These are phyloP conservation scores for Leccinum boreale DNA, from an alignment of 768 basidiomycete genomes.

Conservation along the genomic window DNA sequence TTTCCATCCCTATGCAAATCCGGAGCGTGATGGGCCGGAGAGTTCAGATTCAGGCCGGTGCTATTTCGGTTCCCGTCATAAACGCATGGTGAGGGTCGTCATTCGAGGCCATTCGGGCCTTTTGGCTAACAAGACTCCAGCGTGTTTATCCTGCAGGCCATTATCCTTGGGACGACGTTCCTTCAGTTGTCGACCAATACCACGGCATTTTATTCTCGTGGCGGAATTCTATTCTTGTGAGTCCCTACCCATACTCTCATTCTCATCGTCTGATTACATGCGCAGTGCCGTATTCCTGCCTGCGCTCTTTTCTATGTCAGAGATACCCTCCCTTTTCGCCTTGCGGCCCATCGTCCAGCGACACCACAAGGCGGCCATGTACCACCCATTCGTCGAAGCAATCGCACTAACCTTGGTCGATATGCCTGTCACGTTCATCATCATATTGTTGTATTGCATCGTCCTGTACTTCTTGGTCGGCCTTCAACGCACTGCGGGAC, in stretches of 20 bases:
- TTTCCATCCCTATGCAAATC: slow-evolving; percentile 48
- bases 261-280: background rate
- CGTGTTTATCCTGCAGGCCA: slow-evolving; percentile 33
- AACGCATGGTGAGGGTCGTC: slow-evolving; percentile 15
- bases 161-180: slow-evolving; percentile 43
- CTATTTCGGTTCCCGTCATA: slow-evolving; percentile 34
- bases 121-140: slow-evolving; percentile 26
- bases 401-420: slow-evolving; percentile 48
- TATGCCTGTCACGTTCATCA: slow-evolving; percentile 40
- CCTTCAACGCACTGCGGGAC: slow-evolving; percentile 49
- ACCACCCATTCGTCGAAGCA: slow-evolving; percentile 47
- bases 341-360: slow-evolving; percentile 44
- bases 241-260: slow-evolving; percentile 13
- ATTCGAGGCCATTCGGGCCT: background rate
- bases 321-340: slow-evolving; percentile 47
- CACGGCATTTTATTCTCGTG: slow-evolving; percentile 47
- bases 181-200: slow-evolving; percentile 41
- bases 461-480: slow-evolving; percentile 60
- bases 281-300: slow-evolving; percentile 55
- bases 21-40: slow-evolving; percentile 45
- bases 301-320: slow-evolving; percentile 57
- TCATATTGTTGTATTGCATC: slow-evolving; percentile 34
- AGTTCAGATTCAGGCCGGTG: slow-evolving; percentile 44
- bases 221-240: slow-evolving; percentile 81
- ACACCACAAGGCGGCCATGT: slow-evolving; percentile 46